These are phyloP conservation scores for Hericium coralloides DNA, from an alignment of 768 basidiomycete species.

Conservation along the genomic window DNA sequence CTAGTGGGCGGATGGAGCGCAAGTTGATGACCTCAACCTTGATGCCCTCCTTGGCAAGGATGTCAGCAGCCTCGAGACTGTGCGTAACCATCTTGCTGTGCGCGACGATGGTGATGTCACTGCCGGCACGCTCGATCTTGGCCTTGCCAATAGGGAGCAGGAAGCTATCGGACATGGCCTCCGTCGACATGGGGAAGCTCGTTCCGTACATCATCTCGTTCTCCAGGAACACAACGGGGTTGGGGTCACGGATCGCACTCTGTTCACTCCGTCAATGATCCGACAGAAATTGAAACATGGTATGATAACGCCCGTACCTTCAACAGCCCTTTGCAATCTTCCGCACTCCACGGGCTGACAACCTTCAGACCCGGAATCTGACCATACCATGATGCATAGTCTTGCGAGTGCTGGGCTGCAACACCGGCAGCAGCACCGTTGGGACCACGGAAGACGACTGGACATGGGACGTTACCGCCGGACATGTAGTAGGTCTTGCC, in stretches of 20 bases:
- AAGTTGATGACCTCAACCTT: slow-evolving; percentile 98
- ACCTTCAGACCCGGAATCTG: slow-evolving; percentile 95
- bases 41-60: slow-evolving; percentile 91
- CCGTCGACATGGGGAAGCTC: slow-evolving; percentile 90
- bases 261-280: slow-evolving; percentile 21
- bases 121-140: slow-evolving; percentile 90
- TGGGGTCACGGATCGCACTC: slow-evolving; percentile 97
- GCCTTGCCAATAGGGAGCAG: slow-evolving; percentile 94
- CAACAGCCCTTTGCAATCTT: slow-evolving; percentile 96
- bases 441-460: slow-evolving; percentile 98
- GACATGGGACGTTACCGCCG: slow-evolving; percentile 96
- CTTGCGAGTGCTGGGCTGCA: slow-evolving; percentile 94
- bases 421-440: slow-evolving; percentile 98
- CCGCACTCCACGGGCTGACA: slow-evolving; percentile 95
- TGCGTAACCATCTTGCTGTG: slow-evolving; percentile 98
- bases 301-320: slow-evolving; percentile 50
- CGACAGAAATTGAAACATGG: background rate
- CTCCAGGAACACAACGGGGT: slow-evolving; percentile 97
- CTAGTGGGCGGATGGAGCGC: slow-evolving; percentile 89
- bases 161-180: slow-evolving; percentile 94
- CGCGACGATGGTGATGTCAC: slow-evolving; percentile 91
- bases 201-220: slow-evolving; percentile 99
- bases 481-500: slow-evolving; percentile 99
- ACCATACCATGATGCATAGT: slow-evolving; percentile 94
- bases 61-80: slow-evolving; percentile 89